Conservation (phyloP, 768 basidiomycete genomes). For the Lactarius akahatsu region DNA sequence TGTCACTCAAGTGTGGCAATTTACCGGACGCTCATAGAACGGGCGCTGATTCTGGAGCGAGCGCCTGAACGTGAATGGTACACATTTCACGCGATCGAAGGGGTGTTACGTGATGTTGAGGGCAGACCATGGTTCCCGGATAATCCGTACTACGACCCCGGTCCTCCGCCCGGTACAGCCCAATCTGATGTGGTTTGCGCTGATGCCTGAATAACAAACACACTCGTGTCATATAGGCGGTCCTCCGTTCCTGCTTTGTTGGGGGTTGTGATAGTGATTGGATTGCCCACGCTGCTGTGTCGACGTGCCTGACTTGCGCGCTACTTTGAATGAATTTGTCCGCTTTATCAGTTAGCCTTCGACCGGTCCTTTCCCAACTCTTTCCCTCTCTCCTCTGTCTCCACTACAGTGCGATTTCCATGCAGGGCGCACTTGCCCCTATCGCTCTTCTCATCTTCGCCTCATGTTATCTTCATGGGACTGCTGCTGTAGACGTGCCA, state of each 20-base stretch:
- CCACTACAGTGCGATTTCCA: neutral
- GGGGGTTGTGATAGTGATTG: neutral
- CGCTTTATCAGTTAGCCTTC: neutral
- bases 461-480: neutral
- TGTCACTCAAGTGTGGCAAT: slow-evolving; percentile 61
- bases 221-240: neutral
- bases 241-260: neutral
- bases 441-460: slow-evolving; percentile 1
- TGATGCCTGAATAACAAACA: neutral
- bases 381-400: neutral
- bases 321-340: neutral
- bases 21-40: slow-evolving; percentile 46
- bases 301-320: neutral
- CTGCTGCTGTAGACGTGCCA: neutral
- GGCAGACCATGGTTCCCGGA: slow-evolving; percentile 48
- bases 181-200: neutral
- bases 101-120: slow-evolving; percentile 43
- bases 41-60: slow-evolving; percentile 43
- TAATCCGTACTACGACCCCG: slow-evolving; percentile 73
- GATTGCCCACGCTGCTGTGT: neutral
- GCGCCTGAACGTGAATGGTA: slow-evolving; percentile 45
- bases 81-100: slow-evolving; percentile 54
- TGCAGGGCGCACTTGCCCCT: neutral
- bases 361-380: neutral
- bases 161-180: slow-evolving; percentile 48